Conservation (phyloP, 192 early-diverging fungal genomes). For the Podila minutissima region DNA sequence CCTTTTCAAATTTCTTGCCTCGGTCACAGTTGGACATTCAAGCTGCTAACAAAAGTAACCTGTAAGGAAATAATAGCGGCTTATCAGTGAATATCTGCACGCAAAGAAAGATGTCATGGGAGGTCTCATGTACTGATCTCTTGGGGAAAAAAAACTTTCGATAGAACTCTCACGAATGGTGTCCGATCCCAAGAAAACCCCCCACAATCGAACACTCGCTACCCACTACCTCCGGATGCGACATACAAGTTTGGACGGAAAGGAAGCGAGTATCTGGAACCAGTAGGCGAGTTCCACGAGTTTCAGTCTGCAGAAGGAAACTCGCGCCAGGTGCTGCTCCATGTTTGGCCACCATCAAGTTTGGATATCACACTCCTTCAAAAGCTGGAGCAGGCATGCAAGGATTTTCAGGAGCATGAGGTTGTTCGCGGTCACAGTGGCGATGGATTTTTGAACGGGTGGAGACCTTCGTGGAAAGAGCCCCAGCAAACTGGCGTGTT, state of each 20-base stretch:
- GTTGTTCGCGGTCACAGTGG: conserved; percentile 45
- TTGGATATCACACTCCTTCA: conserved; percentile 23
- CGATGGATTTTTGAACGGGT: conserved; percentile 50
- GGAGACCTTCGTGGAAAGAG: conserved; percentile 42
- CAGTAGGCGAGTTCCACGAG: conserved; percentile 43
- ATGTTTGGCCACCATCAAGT: conserved; percentile 44
- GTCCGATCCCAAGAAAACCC: not conserved
- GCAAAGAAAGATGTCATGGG: no score
- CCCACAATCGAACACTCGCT: conserved; percentile 3
- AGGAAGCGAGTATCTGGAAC: conserved; percentile 34
- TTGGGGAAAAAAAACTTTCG: no score
- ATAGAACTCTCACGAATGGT: not conserved
- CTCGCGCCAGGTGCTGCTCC: conserved; percentile 41
- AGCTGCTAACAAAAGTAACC: not conserved
- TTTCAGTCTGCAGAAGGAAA: conserved; percentile 54
- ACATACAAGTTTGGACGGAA: conserved; percentile 35
- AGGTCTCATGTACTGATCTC: no score
- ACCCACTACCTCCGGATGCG: conserved; percentile 27
- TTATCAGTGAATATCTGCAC: no score
- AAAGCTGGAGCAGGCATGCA: conserved; percentile 38
- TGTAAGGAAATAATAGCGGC: not conserved
- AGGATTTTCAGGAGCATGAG: conserved; percentile 42
- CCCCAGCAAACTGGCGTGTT: conserved; percentile 37
- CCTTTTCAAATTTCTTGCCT: not conserved
- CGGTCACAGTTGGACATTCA: not conserved